Evolutionary conservation across 2,329 filamentous ascomycete species (phyloP), one percentile per base, ranked within the genome.

Genomic region (Sporothrix protearum): DNA sequence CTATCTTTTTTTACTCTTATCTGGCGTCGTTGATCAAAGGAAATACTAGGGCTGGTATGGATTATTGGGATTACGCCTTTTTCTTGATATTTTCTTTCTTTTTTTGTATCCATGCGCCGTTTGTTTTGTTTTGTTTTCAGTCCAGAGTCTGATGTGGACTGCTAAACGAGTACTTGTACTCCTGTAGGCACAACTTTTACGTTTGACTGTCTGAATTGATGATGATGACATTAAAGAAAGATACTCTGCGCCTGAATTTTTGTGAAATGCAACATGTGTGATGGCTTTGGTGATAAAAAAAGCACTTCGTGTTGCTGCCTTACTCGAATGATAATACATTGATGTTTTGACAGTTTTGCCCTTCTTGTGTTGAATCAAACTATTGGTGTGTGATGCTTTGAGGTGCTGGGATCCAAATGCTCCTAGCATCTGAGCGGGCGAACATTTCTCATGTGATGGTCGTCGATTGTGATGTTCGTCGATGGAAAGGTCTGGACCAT

Each of bases 21-120:
- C 57, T 8, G 71, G 71, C 71, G 71, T 72, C 64, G 53, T 33
- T 68, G n/a, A 53, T 36, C 33, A 12, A 49, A 30, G n/a, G 63
- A 53, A 19, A 68, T 61, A 51, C 33, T 28, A 51, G 67, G 55
- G 9, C 45, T 30, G 30, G 59, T 59, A 63, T 47, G 30, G 10
- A 49, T 39, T 42, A 63, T 33, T 63, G 16, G 64, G 61, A 49
- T 61, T 53, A 45, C n/a, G 22, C 49, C 25, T 25, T 30, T 51
- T 47, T n/a, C 19, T 61, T 47, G 36, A n/a, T n/a, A n/a, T n/a
- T 69, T 57, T 57, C 22, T 9, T 45, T 28, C 14, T 51, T 25
- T 30, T 30, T 49, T 61, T 47, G 47, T 42, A 45, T 45, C 39
- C 33, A 16, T 63, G 19, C 33, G 2, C 28, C 10, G 39, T 45